A percentile compares a stretch with the other conserved stretches of the same genome.
phyloP scores from a whole-genome alignment of 805 yeast genomes.

The Ogataea paraovalis region DNA sequence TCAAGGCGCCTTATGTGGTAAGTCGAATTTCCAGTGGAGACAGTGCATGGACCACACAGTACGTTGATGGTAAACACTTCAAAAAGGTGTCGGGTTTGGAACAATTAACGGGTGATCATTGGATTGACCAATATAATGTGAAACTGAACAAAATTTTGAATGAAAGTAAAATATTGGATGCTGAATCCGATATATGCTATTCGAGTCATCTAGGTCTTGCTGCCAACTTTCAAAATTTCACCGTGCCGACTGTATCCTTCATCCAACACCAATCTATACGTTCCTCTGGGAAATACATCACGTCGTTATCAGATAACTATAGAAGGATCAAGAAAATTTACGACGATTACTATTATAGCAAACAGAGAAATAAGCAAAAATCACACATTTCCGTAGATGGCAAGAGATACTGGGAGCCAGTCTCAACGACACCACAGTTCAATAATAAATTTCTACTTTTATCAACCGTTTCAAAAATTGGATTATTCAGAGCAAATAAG shows the following conservation, averaged over 20 bases:
- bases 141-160: slow-evolving; percentile 29
- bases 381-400: slow-evolving; percentile 24
- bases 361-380: slow-evolving; percentile 22
- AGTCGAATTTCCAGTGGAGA: slow-evolving; percentile 38
- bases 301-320: slow-evolving; percentile 25
- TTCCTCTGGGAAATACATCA: slow-evolving; percentile 9
- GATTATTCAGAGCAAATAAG: slow-evolving; percentile 41
- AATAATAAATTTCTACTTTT: slow-evolving; percentile 34
- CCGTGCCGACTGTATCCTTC: slow-evolving; percentile 22
- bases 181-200: slow-evolving; percentile 35
- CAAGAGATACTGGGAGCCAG: slow-evolving; percentile 27
- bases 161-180: slow-evolving; percentile 40
- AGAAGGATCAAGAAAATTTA: slow-evolving; percentile 26
- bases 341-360: slow-evolving; percentile 25
- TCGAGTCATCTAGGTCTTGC: slow-evolving; percentile 40
- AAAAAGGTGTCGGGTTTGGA: slow-evolving; percentile 43
- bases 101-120: slow-evolving; percentile 46
- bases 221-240: slow-evolving; percentile 28
- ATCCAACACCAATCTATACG: slow-evolving; percentile 12
- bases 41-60: slow-evolving; percentile 52
- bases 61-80: slow-evolving; percentile 39
- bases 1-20: slow-evolving; percentile 28
- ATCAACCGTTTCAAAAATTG: slow-evolving; percentile 43
- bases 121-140: slow-evolving; percentile 31
- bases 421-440: slow-evolving; percentile 16